These are phyloP conservation scores for Trypanosoma lewisi DNA, from an alignment of 208 protist species.

Conservation along the genomic window DNA sequence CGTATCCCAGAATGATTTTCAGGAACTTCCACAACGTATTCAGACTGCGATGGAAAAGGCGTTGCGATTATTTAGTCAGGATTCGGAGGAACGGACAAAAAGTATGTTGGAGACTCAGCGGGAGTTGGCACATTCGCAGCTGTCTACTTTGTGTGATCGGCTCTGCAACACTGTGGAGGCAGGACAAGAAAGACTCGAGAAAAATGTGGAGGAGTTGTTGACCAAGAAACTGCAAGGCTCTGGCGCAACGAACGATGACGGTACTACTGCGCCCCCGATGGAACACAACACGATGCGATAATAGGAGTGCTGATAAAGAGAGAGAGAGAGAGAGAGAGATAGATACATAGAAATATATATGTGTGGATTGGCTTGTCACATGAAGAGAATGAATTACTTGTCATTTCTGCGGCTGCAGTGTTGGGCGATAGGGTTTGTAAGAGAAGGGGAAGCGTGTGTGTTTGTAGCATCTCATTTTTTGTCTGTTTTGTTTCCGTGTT, in stretches of 20 bases:
- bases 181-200: conserved; percentile 5
- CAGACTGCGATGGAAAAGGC: conserved; percentile 27
- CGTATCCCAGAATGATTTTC: conserved; percentile 2
- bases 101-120: conserved; percentile 11
- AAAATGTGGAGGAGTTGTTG: conserved; percentile 6
- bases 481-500: no score
- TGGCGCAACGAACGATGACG: background rate
- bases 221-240: background rate
- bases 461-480: no score
- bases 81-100: conserved; percentile 5
- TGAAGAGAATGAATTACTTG: no score
- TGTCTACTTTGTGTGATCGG: conserved; percentile 11
- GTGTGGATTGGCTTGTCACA: no score
- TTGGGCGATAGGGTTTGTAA: no score
- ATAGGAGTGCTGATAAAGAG: conserved; percentile 1
- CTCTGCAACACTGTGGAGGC: conserved; percentile 12
- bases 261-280: background rate
- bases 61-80: conserved; percentile 4
- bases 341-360: no score
- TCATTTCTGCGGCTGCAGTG: no score
- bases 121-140: conserved; percentile 3
- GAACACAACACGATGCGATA: background rate
- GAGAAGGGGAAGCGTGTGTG: no score
- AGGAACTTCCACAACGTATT: conserved; percentile 21
- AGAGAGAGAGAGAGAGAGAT: background rate